Conservation (phyloP, 768 basidiomycete species). For the Pleurotus tuoliensis region DNA sequence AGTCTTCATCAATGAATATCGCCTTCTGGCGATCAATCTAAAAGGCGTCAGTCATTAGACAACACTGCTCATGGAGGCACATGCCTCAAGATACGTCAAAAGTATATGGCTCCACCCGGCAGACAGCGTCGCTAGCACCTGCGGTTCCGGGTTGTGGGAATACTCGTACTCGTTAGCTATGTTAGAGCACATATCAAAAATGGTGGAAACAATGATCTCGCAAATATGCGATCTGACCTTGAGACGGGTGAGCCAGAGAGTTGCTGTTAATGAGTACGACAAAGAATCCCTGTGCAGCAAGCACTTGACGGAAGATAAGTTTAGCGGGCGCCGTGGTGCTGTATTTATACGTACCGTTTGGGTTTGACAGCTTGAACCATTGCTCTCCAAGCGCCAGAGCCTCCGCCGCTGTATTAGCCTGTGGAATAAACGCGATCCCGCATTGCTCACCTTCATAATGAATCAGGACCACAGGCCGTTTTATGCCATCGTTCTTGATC, state of each 20-base stretch:
- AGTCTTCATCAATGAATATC: neutral
- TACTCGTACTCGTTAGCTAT: neutral
- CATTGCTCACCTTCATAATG: neutral
- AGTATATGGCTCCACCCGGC: neutral
- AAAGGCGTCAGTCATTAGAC: neutral
- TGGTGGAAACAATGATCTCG: neutral
- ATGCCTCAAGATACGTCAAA: neutral
- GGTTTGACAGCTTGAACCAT: neutral
- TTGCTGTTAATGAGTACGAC: neutral
- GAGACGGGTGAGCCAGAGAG: neutral
- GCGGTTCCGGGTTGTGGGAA: neutral
- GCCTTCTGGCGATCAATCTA: neutral
- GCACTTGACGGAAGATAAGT: neutral
- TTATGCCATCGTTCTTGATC: neutral
- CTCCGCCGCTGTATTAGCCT: neutral
- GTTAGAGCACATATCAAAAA: neutral
- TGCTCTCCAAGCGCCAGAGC: neutral
- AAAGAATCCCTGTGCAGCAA: constrained; percentile 2
- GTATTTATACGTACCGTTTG: neutral
- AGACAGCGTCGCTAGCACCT: neutral
- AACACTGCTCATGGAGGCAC: neutral
- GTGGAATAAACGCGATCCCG: neutral
- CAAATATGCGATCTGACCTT: neutral
- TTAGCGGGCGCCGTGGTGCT: neutral
- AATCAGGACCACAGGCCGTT: neutral